Conservation (phyloP, 208 protist species). For the Spongospora subterranea region DNA sequence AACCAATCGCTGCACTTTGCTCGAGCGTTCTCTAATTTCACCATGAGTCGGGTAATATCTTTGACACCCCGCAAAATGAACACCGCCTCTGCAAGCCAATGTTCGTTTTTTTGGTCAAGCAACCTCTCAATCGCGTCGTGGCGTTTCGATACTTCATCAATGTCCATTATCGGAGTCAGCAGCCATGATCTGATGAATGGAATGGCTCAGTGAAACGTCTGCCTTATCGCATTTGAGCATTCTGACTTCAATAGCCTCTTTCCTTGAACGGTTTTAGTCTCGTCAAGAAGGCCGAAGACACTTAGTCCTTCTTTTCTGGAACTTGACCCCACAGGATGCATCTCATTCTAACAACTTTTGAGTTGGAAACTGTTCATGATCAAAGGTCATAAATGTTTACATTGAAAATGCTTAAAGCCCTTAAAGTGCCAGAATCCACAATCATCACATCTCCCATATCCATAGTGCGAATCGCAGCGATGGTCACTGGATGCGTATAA, state of each 20-base stretch:
- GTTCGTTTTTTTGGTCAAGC: slow-evolving; percentile 2
- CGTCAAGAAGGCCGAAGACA: slow-evolving; percentile 18
- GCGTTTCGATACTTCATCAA: background rate
- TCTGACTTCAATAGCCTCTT: background rate
- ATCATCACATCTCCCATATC: background rate
- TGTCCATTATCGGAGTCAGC: background rate
- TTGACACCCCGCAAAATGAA: background rate
- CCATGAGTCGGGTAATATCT: background rate
- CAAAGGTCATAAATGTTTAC: background rate
- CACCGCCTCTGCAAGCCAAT: background rate
- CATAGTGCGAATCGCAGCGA: background rate
- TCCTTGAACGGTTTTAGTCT: slow-evolving; percentile 8
- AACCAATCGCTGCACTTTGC: background rate
- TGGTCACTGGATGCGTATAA: background rate
- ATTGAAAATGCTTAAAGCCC: slow-evolving; percentile 29
- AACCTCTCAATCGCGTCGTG: background rate
- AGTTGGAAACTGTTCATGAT: background rate
- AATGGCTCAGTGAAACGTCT: background rate
- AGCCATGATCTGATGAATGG: slow-evolving; percentile 2
- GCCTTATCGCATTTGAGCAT: background rate
- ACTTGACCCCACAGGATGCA: slow-evolving; percentile 18
- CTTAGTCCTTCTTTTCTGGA: slow-evolving; percentile 32
- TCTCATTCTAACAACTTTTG: slow-evolving; percentile 3
- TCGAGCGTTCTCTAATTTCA: slow-evolving; percentile 17
- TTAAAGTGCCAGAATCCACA: background rate